A percentile compares a stretch with the other conserved stretches of the same genome.
Evolutionary conservation across 768 basidiomycete genomes (phyloP).

Genomic region (Leccinum ochraceum): DNA sequence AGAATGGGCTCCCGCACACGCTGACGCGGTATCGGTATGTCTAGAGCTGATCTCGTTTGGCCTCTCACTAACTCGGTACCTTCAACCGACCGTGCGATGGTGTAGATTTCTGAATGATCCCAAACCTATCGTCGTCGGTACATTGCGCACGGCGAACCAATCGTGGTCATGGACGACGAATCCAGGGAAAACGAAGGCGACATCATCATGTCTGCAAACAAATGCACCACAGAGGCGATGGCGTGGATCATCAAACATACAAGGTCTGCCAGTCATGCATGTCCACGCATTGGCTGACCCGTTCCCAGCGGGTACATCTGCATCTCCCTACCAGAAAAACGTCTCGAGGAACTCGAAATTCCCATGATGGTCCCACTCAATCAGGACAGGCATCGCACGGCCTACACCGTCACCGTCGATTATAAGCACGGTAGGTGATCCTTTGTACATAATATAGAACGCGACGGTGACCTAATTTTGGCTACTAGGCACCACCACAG

Average conservation of each 20-base stretch:
- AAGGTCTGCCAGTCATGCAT: constrained; percentile 56
- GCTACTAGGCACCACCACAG: constrained; percentile 84
- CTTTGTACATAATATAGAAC: background rate
- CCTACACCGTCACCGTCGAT: constrained; percentile 95
- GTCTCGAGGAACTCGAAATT: constrained; percentile 76
- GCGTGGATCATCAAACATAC: constrained; percentile 98
- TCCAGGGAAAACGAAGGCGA: constrained; percentile 97
- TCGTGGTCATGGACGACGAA: constrained; percentile 98
- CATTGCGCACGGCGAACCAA: constrained; percentile 80
- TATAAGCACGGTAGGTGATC: constrained; percentile 70
- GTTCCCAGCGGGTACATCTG: constrained; percentile 87
- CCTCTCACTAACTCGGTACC: background rate
- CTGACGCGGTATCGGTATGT: constrained; percentile 67
- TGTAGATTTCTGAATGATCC: constrained; percentile 61
- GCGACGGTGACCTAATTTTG: background rate
- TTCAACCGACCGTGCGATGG: background rate
- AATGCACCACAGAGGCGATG: constrained; percentile 94
- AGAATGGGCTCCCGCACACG: constrained; percentile 78
- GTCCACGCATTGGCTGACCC: constrained; percentile 12
- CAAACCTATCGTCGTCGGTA: constrained; percentile 76
- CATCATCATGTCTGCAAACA: constrained; percentile 82
- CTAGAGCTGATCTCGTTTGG: background rate
- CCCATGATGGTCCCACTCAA: constrained; percentile 95
- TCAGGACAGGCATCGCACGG: constrained; percentile 88
- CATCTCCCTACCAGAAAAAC: constrained; percentile 73